phyloP scores from a whole-genome alignment of 345 rosid genomes.

The Psidium guajava region DNA sequence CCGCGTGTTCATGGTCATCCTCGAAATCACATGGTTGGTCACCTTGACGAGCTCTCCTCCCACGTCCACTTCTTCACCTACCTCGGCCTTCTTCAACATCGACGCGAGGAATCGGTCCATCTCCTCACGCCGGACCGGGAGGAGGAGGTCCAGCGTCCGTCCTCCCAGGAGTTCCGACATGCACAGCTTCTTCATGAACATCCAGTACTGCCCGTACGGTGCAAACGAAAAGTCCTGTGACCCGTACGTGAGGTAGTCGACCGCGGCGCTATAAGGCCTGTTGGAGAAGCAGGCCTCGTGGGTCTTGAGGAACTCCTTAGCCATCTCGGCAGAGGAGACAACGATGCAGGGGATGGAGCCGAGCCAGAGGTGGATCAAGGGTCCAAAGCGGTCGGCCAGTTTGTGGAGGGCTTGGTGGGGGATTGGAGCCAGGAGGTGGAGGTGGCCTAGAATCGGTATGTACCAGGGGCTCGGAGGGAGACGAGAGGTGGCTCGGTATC shows the following conservation, averaged over 20 bases:
- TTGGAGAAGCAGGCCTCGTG: conserved; percentile 33
- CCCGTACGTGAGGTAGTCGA: conserved; percentile 44
- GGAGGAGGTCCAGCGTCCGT: conserved; percentile 19
- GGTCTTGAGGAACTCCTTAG: conserved; percentile 60
- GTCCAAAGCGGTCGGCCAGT: conserved; percentile 40
- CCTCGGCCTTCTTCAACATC: conserved; percentile 17
- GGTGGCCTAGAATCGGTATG: conserved; percentile 52
- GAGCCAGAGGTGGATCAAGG: conserved; percentile 39
- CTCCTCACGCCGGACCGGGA: conserved; percentile 29
- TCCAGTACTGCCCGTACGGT: conserved; percentile 51
- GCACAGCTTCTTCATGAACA: conserved; percentile 56
- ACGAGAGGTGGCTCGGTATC: not conserved
- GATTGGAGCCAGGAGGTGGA: conserved; percentile 45
- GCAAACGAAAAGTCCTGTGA: conserved; percentile 41
- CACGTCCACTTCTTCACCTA: conserved; percentile 20
- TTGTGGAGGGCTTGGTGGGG: conserved; percentile 58
- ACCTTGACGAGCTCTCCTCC: conserved; percentile 29
- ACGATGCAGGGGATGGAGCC: conserved; percentile 45
- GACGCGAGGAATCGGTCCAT: conserved; percentile 11
- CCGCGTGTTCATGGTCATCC: conserved; percentile 32
- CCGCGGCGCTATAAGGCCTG: conserved; percentile 20
- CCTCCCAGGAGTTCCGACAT: conserved; percentile 38
- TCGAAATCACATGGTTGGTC: conserved; percentile 24
- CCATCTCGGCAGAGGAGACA: conserved; percentile 50
- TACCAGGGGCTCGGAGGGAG: conserved; percentile 44